Conservation (phyloP, 805 yeast genomes). For the Sugiyamaella chiloensis region DNA sequence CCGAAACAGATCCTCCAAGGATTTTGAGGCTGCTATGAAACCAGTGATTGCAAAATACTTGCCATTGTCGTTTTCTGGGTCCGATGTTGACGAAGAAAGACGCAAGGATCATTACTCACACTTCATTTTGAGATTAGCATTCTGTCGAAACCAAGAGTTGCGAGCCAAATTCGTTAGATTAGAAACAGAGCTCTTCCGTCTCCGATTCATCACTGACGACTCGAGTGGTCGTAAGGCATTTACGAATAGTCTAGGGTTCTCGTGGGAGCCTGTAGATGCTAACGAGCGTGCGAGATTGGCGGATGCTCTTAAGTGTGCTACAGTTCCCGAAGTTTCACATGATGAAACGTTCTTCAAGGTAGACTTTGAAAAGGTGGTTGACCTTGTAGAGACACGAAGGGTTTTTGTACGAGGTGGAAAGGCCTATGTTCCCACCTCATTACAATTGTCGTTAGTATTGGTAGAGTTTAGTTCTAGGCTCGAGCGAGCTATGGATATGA, state of each 20-base stretch:
- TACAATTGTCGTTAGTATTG: slow-evolving; percentile 67
- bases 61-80: slow-evolving; percentile 52
- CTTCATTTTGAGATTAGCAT: slow-evolving; percentile 81
- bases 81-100: slow-evolving; percentile 49
- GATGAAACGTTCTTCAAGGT: slow-evolving; percentile 71
- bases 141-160: slow-evolving; percentile 77
- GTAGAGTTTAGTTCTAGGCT: slow-evolving; percentile 62
- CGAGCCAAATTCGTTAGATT: slow-evolving; percentile 74
- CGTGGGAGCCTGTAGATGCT: slow-evolving; percentile 64
- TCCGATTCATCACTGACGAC: slow-evolving; percentile 65
- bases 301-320: slow-evolving; percentile 49
- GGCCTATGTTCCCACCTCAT: slow-evolving; percentile 81
- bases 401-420: slow-evolving; percentile 65
- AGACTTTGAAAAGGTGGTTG: slow-evolving; percentile 82
- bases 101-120: slow-evolving; percentile 91
- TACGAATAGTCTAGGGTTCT: slow-evolving; percentile 59
- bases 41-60: slow-evolving; percentile 62
- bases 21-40: slow-evolving; percentile 59
- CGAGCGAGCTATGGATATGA: slow-evolving; percentile 50
- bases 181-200: slow-evolving; percentile 69
- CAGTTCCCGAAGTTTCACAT: slow-evolving; percentile 30
- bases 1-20: slow-evolving; percentile 60
- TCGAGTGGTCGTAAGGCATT: slow-evolving; percentile 67
- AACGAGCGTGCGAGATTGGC: slow-evolving; percentile 56
- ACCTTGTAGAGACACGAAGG: slow-evolving; percentile 67